Conservation (phyloP, 1,284 basidiomycete genomes). For the Leccinum pachyderme region DNA sequence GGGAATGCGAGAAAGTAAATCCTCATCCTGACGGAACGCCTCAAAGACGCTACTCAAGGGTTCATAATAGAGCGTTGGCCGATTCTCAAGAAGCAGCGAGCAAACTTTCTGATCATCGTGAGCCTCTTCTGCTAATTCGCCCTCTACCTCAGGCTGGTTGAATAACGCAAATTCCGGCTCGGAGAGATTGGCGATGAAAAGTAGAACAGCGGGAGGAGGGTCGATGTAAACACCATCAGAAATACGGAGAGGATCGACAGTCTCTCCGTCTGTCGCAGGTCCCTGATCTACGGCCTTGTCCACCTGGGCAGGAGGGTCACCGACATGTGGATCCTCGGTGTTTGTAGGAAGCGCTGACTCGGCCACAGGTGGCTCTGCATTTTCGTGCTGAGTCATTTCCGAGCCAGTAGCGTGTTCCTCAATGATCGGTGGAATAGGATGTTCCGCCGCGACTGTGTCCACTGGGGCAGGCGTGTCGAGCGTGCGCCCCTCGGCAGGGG, state of each 20-base stretch:
- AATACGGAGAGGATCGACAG: conserved; percentile 58
- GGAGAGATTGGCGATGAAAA: conserved; percentile 47
- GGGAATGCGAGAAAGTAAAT: conserved; percentile 41
- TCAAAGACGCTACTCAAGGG: conserved; percentile 65
- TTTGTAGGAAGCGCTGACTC: conserved; percentile 9
- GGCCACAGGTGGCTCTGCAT: conserved; percentile 7
- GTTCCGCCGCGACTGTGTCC: conserved; percentile 5
- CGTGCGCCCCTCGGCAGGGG: conserved; percentile 2
- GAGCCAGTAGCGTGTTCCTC: conserved; percentile 5
- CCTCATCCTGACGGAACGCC: conserved; percentile 61
- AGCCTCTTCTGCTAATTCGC: conserved; percentile 25
- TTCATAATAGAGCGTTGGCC: conserved; percentile 71
- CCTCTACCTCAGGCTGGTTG: conserved; percentile 41
- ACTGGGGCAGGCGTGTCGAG: conserved; percentile 6
- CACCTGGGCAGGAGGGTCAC: conserved; percentile 6
- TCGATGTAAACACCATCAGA: conserved; percentile 72
- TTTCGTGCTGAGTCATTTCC: conserved; percentile 12
- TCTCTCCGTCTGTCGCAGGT: conserved; percentile 9
- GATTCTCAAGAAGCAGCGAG: conserved; percentile 52
- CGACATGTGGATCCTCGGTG: conserved; percentile 6
- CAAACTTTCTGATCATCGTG: conserved; percentile 18
- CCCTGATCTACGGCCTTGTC: conserved; percentile 12
- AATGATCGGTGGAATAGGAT: background rate
- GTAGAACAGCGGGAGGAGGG: conserved; percentile 67
- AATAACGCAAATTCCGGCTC: conserved; percentile 54